A percentile compares a stretch with the other conserved stretches of the same genome.
phyloP scores from a whole-genome alignment of 2,329 filamentous ascomycete species.

The Fusarium dimerum region DNA sequence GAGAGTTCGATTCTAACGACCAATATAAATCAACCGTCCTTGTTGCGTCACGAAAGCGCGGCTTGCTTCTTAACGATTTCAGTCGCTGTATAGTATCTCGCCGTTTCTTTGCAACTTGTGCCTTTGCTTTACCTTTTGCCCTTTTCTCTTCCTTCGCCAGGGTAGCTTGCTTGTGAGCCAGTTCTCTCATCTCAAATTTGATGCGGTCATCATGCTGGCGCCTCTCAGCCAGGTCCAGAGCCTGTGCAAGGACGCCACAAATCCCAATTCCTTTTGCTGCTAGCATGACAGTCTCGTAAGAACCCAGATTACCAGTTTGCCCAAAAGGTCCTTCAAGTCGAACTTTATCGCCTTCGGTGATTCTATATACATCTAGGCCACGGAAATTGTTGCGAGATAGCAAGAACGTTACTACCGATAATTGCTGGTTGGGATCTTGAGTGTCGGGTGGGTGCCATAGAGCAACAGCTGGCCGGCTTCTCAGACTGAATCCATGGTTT shows the following conservation, averaged over 20 bases:
- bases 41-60: constrained; percentile 4
- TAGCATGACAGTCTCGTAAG: constrained; percentile 8
- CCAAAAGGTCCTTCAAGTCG: constrained; percentile 7
- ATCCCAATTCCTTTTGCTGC: constrained; percentile 10
- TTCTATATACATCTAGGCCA: neutral
- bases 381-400: neutral
- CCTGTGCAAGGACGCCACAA: neutral
- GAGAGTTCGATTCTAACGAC: constrained; percentile 8
- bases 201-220: constrained; percentile 1
- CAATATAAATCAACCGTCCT: constrained; percentile 6
- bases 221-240: constrained; percentile 2
- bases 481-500: neutral
- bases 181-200: neutral
- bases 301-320: neutral
- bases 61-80: neutral
- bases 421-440: neutral
- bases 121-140: neutral
- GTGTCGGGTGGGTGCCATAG: constrained; percentile 3
- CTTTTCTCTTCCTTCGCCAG: neutral
- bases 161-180: neutral
- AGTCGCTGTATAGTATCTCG: neutral
- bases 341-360: neutral
- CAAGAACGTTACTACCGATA: constrained; percentile 2
- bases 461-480: constrained; percentile 3
- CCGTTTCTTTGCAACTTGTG: neutral